phyloP scores from a whole-genome alignment of 2,329 filamentous ascomycete species.

The Ceratocystis diversiconidia region DNA sequence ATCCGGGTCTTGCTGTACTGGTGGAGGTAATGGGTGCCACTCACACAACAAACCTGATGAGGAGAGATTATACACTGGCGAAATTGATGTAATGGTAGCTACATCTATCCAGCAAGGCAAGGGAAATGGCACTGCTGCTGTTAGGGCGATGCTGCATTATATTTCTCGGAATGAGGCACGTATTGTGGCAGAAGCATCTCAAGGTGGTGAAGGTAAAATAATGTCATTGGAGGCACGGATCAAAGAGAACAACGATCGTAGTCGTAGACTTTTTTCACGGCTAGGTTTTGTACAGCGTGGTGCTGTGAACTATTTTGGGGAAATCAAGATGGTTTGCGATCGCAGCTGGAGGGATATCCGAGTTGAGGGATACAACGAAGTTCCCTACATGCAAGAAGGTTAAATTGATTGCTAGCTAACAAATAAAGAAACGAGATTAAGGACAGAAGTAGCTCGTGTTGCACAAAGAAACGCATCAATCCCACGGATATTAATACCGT shows the following conservation, averaged over 20 bases:
- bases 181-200: constrained; percentile 38
- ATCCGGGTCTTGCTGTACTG: constrained; percentile 19
- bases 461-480: neutral
- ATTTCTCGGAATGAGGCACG: constrained; percentile 37
- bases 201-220: constrained; percentile 24
- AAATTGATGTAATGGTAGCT: constrained; percentile 82
- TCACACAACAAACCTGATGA: constrained; percentile 7
- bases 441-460: neutral
- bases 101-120: constrained; percentile 38
- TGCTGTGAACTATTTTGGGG: constrained; percentile 44
- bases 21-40: constrained; percentile 20
- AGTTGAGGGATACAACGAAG: constrained; percentile 10
- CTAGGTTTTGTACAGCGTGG: constrained; percentile 40
- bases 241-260: constrained; percentile 39
- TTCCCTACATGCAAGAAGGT: constrained; percentile 4
- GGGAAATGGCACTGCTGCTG: constrained; percentile 51
- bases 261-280: constrained; percentile 36
- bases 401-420: neutral
- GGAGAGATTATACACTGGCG: constrained; percentile 39
- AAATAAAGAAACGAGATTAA: neutral
- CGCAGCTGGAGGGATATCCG: constrained; percentile 17
- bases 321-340: constrained; percentile 31
- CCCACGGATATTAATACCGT: neutral
- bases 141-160: constrained; percentile 57
- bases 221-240: constrained; percentile 44